Conservation (phyloP, 495 filamentous ascomycete genomes). For the Talaromyces thailandensis region DNA sequence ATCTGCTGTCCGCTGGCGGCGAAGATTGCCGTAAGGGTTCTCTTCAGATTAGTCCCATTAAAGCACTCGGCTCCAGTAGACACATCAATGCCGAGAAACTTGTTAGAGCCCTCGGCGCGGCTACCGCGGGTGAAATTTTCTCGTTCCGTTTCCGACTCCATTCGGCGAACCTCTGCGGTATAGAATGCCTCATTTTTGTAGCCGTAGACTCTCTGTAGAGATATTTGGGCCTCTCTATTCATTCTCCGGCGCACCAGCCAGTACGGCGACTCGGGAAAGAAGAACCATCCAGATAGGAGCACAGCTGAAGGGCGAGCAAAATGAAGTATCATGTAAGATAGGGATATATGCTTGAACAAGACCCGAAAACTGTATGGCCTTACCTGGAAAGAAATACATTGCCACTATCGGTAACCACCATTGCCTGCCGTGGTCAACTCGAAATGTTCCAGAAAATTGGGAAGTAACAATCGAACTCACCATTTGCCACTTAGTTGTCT, state of each 20-base stretch:
- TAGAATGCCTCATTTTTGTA: constrained; percentile 13
- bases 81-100: constrained; percentile 9
- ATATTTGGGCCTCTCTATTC: background rate
- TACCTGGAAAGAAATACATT: constrained; percentile 16
- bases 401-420: constrained; percentile 17
- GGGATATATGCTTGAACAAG: background rate
- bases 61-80: constrained; percentile 13
- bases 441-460: background rate
- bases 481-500: background rate
- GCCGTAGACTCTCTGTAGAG: constrained; percentile 11
- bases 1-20: constrained; percentile 12
- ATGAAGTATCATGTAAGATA: background rate
- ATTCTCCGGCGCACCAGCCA: constrained; percentile 13
- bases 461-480: constrained; percentile 1
- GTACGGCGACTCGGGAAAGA: constrained; percentile 18
- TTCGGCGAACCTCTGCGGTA: constrained; percentile 7
- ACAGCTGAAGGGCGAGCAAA: constrained; percentile 7
- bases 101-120: background rate
- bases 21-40: constrained; percentile 15
- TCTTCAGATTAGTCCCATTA: constrained; percentile 11
- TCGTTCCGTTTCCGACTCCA: constrained; percentile 10
- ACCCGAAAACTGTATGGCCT: background rate
- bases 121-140: constrained; percentile 1
- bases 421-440: constrained; percentile 10
- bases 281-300: constrained; percentile 10